phyloP scores from a whole-genome alignment of 176 grass and related monocot genomes.

The Dactylis glomerata region DNA sequence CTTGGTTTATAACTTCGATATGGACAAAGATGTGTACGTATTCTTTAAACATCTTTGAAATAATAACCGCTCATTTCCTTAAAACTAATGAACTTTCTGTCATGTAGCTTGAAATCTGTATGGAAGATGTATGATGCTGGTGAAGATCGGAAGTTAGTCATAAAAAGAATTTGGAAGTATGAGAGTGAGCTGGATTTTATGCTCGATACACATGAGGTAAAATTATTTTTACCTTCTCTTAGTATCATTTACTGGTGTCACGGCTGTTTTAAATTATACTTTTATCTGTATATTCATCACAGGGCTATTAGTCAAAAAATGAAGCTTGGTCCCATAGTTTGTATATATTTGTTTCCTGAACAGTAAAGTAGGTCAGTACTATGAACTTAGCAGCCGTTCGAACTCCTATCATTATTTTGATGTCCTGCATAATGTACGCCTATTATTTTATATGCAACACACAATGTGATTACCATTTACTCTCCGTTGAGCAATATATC shows the following conservation, averaged over 20 bases:
- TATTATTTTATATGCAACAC: too few relatives aligned
- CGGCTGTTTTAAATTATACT: too few relatives aligned
- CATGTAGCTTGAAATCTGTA: background rate
- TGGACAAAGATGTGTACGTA: background rate
- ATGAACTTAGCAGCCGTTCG: too few relatives aligned
- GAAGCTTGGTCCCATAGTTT: too few relatives aligned
- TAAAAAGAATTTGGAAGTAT: background rate
- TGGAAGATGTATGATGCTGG: background rate
- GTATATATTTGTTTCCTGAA: background rate
- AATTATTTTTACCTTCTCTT: background rate
- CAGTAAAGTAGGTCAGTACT: too few relatives aligned
- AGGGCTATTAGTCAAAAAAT: too few relatives aligned
- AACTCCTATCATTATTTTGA: too few relatives aligned
- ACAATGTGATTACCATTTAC: too few relatives aligned
- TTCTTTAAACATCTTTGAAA: background rate
- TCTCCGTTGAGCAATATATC: too few relatives aligned
- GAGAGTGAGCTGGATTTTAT: background rate
- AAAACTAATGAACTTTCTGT: background rate
- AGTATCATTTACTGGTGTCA: too few relatives aligned
- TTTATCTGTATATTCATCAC: too few relatives aligned
- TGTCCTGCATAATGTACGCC: too few relatives aligned
- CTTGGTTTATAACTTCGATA: background rate
- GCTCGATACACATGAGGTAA: background rate
- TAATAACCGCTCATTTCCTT: background rate
- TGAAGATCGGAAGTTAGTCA: background rate